Conservation (phyloP, 2,329 filamentous ascomycete species). For the Basipetospora sp. region DNA sequence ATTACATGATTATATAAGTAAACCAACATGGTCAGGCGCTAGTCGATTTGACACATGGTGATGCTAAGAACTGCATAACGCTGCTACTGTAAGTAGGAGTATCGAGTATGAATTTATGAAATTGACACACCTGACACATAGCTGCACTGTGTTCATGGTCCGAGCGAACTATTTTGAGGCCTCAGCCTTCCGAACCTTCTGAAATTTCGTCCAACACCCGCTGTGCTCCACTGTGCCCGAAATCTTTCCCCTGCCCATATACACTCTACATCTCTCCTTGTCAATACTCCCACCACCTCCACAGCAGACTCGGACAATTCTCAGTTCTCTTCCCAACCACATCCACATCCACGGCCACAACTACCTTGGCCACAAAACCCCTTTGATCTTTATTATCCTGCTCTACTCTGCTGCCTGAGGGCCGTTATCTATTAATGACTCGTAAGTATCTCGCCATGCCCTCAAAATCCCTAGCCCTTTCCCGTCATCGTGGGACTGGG, state of each 20-base stretch:
- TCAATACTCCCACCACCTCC: conserved; percentile 6
- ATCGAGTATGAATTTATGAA: too few species aligned
- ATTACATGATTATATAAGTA: too few species aligned
- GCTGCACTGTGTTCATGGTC: too few species aligned
- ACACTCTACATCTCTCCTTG: conserved; percentile 6
- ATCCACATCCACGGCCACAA: conserved; percentile 1
- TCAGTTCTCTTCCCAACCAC: conserved; percentile 7
- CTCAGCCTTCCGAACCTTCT: conserved; percentile 17
- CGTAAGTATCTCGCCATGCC: conserved; percentile 25
- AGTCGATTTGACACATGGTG: too few species aligned
- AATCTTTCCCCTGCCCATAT: conserved; percentile 8
- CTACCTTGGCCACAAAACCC: conserved; percentile 1
- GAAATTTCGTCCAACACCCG: conserved; percentile 11
- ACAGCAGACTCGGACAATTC: conserved; percentile 2
- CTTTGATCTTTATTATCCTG: conserved; percentile 1
- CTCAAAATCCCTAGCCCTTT: background rate
- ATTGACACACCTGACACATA: too few species aligned
- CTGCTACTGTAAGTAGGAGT: too few species aligned
- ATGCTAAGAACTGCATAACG: too few species aligned
- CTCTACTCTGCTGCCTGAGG: conserved; percentile 19
- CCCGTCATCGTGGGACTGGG: conserved; percentile 1
- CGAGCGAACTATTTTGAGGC: too few species aligned
- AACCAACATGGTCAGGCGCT: too few species aligned
- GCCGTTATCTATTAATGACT: conserved; percentile 31
- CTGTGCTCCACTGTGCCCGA: conserved; percentile 9